Evolutionary conservation across 495 filamentous ascomycete species (phyloP), one percentile per base, ranked within the genome.

Genomic region (Talaromyces borbonicus): DNA sequence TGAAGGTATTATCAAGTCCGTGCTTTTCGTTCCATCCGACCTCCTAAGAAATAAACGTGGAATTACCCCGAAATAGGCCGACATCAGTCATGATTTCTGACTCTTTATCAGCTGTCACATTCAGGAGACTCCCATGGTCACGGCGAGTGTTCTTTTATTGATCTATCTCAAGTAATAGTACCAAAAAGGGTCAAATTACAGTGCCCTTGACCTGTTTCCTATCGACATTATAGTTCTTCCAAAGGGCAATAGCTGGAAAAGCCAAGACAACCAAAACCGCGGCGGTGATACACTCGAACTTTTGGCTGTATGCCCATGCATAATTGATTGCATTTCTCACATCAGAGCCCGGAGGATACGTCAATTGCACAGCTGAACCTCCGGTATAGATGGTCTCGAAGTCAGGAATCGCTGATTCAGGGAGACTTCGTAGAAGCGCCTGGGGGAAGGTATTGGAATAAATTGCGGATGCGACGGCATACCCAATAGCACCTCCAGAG

Each of bases 401-500:
- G 27, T 49, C 43, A 5, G 30, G 2, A 20, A 22, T 22, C 9
- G 43, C 43, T 15, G 18, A 46, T 8, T 46, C 43, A 8, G 43
- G 43, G 18, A 46, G 16, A 1, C 14, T 19, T 12, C 26, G 15
- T 6, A 43, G 52, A 14, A 90, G 61, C 12, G 66, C 68, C 1
- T 44, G 25, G 8, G 81, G 82, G 56, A 87, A 78, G 20, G 72
- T 65, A 49, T 71, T 68, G 12, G 72, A 78, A 72, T 80, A 85
- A 55, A 85, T 74, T 38, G 80, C 78, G 0, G 61, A 63, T 5
- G 77, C 62, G 5, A 86, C 59, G 23, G 75, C 67, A 9, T 55
- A 51, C 5, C 83, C 83, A 47, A 85, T 74, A 11, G 75, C 79
- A 29, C 80, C 79, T 11, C 83, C 83, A 7, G 85, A 60, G 47